Evolutionary conservation across 129 eudicot genomes (phyloP).

Genomic region (Centella asiatica): DNA sequence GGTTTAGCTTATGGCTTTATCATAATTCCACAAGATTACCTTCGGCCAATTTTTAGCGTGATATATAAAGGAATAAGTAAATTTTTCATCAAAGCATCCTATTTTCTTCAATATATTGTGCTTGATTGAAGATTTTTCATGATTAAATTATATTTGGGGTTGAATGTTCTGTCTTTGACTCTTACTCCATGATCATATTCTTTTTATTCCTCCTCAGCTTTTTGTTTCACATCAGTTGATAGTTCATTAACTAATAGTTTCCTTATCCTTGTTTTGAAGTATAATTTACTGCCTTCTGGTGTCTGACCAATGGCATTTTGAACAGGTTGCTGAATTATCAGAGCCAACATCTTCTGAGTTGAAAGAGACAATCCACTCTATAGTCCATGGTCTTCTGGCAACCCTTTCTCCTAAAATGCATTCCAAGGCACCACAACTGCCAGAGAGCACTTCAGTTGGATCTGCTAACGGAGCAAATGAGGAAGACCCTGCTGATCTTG

Average conservation of each 20-base stretch:
- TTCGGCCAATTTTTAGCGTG: too few species aligned
- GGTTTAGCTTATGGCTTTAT: background rate
- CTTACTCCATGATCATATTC: too few species aligned
- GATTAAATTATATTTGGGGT: too few species aligned
- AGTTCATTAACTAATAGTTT: too few species aligned
- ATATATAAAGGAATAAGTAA: too few species aligned
- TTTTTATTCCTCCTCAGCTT: background rate
- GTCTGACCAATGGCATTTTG: conserved; percentile 3
- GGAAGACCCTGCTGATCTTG: conserved; percentile 58
- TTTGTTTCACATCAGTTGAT: too few species aligned
- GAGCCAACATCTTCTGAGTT: conserved; percentile 81
- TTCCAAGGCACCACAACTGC: conserved; percentile 57
- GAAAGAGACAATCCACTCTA: conserved; percentile 68
- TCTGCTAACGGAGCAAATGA: conserved; percentile 31
- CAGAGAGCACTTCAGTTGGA: conserved; percentile 51
- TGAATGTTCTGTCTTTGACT: too few species aligned
- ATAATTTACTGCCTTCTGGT: background rate
- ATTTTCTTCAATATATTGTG: background rate
- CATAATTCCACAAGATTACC: too few species aligned
- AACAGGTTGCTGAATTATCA: conserved; percentile 92
- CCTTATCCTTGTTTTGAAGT: background rate
- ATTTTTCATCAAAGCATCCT: too few species aligned
- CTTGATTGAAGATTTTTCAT: background rate
- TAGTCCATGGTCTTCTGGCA: conserved; percentile 94
- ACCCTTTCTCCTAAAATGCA: conserved; percentile 95